Base-by-base conservation (phyloP, 2,329 filamentous ascomycete genomes). In the Trichoderma afroharzianum region DNA sequence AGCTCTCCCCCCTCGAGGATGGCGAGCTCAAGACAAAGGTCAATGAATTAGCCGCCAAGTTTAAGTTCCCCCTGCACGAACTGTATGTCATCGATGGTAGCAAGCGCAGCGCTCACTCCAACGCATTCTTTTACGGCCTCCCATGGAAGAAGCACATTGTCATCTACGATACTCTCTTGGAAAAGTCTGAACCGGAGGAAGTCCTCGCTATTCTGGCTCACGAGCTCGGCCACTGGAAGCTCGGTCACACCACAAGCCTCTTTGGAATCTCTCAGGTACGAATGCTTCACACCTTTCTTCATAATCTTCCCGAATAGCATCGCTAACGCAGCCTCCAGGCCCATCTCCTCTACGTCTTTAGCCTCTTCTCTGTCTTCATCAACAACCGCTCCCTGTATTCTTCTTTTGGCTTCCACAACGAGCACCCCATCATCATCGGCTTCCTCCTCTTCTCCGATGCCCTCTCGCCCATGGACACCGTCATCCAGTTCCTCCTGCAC, bases 71-170 rank as follows among this genome's bases (percentile, higher is more conserved):
- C 2, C 91, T 99, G 33, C 90, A 92, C 74, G 94, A 98, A 79
- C 88, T 99, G 58, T 94, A 97, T 79, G 95, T 98, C 78, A 99
- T 99, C 78, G 93, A 97, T 79, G 93, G 93, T 72, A 94, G 92
- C 84, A 96, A 95, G 86, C 88, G 94, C 78, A 93, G 91, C 80
- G 92, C 93, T 36, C 93, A 97, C 84, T 94, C 92, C 82, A 97
- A 97, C 80, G 93, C 93, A 39, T 96, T 97, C 83, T 99, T 99
- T 85, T 98, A 97, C 77, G 96, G 96, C 73, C 88, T 99, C 70
- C 96, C 96, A 55, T 99, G 95, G 95, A 98, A 98, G 88, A 98
- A 98, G 88, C 97, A 98, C 85, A 99, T 99, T 85, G 96, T 99
- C 78, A 97, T 99, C 79, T 99, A 97, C 81, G 96, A 99, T 80